These are phyloP conservation scores for Albophoma yamanashiensis DNA, from an alignment of 2,329 filamentous ascomycete genomes.

Conservation along the genomic window DNA sequence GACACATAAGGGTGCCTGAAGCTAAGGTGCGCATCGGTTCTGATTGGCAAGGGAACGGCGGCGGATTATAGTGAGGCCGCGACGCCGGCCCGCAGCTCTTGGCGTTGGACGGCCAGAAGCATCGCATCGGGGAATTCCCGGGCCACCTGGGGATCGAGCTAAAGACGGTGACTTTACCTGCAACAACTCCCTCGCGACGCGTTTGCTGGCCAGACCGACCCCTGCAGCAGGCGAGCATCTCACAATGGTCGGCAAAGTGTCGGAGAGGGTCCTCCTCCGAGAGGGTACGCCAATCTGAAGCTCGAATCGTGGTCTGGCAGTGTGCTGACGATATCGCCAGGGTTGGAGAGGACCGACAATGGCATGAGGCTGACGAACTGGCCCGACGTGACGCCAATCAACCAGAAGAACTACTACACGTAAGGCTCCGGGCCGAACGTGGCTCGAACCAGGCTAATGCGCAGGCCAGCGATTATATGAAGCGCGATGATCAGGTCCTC, in stretches of 20 bases:
- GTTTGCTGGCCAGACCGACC: not conserved
- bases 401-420: constrained; percentile 99
- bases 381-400: constrained; percentile 88
- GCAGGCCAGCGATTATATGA: constrained; percentile 74
- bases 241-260: constrained; percentile 53
- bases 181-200: not conserved
- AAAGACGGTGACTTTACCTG: not conserved
- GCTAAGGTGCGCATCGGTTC: too few relatives aligned
- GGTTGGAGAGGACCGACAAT: constrained; percentile 94
- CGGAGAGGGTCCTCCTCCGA: constrained; percentile 51
- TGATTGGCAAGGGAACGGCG: not conserved
- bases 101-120: not conserved
- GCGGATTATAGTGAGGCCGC: constrained; percentile 1
- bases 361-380: constrained; percentile 92
- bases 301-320: too few relatives aligned
- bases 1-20: too few relatives aligned
- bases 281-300: constrained; percentile 36
- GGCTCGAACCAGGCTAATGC: not conserved
- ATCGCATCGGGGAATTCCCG: not conserved
- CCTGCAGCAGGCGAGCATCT: not conserved
- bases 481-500: constrained; percentile 92
- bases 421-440: constrained; percentile 30
- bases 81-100: not conserved
- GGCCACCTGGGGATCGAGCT: not conserved
- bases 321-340: constrained; percentile 34